Evolutionary conservation across 345 rosid species (phyloP), one percentile per base, ranked within the genome.

Genomic region (Anacardium occidentale): DNA sequence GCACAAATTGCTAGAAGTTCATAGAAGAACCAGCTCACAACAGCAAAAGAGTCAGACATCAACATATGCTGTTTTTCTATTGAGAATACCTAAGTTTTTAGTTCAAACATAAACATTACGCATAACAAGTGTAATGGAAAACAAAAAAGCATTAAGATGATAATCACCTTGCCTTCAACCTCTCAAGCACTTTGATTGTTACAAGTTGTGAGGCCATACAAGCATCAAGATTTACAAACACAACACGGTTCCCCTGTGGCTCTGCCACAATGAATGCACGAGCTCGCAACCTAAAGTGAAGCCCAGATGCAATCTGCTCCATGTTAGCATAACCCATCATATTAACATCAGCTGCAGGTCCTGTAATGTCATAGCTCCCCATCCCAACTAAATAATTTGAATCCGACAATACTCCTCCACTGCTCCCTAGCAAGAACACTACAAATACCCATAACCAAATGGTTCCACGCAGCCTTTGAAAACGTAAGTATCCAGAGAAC

Each of bases 361-460:
- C 97, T n/a, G 96, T 91, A 67, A 95, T 93, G 86, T 95, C 99
- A 71, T 92, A 92, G 87, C 94, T 95, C 71, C 99, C 98, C 17
- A 95, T 78, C 58, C 99, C 99, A 65, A 91, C 83, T 82, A 95
- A 76, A 81, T 92, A 90, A 62, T 85, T 78, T 64, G 90, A 86
- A 75, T 72, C 83, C 5, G 95, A 80, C 21, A 69, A 52, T 34
- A 79, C 86, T 34, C 58, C 75, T 32, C 70, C 53, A 22, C 73
- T 21, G 24, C 37, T 75, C 62, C 71, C 75, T 48, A 88, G 72
- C 60, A 89, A 70, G 64, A 84, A 21, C 14, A 82, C 50, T 22
- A 87, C 53, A 72, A 77, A 78, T 68, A 85, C 68, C 85, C 77
- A 87, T 60, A 84, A 69, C 79, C 84, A 81, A 70, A 74, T 42